These are phyloP conservation scores for Cercospora canescens DNA, from an alignment of 2,329 filamentous ascomycete species.

Conservation along the genomic window DNA sequence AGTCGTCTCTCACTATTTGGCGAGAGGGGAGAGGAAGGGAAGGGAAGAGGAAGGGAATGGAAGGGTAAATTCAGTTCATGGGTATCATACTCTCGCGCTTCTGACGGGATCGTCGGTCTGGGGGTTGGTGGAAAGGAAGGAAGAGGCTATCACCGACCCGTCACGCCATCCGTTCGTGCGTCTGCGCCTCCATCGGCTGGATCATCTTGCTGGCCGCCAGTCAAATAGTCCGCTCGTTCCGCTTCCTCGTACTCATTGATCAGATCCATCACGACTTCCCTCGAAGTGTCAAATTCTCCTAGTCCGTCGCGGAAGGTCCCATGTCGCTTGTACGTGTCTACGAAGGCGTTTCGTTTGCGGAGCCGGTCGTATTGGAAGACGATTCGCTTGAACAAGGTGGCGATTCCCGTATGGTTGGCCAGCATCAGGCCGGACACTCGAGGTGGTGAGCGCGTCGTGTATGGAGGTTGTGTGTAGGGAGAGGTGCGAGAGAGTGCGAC, in stretches of 20 bases:
- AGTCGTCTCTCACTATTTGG: too few species aligned
- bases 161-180: slow-evolving; percentile 44
- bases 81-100: slow-evolving; percentile 55
- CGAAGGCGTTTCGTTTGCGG: slow-evolving; percentile 93
- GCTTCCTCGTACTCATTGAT: slow-evolving; percentile 96
- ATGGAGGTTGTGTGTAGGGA: slow-evolving; percentile 91
- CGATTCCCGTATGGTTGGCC: slow-evolving; percentile 96
- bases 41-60: not conserved
- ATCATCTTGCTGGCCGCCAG: slow-evolving; percentile 45
- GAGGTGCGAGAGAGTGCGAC: slow-evolving; percentile 95
- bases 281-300: slow-evolving; percentile 91
- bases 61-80: not conserved
- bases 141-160: slow-evolving; percentile 40
- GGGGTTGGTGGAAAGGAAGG: too few species aligned
- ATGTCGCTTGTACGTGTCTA: slow-evolving; percentile 95
- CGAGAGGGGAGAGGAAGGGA: not conserved
- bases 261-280: slow-evolving; percentile 85
- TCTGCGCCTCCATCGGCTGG: slow-evolving; percentile 34
- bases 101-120: too few species aligned
- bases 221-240: slow-evolving; percentile 86
- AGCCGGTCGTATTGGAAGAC: slow-evolving; percentile 89
- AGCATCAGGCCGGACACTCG: slow-evolving; percentile 96
- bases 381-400: slow-evolving; percentile 94
- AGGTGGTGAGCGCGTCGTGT: slow-evolving; percentile 82
- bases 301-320: slow-evolving; percentile 89